Evolutionary conservation across 108 stramenopile species (phyloP), one percentile per base, ranked within the genome.

Genomic region (Skeletonema menzelii): DNA sequence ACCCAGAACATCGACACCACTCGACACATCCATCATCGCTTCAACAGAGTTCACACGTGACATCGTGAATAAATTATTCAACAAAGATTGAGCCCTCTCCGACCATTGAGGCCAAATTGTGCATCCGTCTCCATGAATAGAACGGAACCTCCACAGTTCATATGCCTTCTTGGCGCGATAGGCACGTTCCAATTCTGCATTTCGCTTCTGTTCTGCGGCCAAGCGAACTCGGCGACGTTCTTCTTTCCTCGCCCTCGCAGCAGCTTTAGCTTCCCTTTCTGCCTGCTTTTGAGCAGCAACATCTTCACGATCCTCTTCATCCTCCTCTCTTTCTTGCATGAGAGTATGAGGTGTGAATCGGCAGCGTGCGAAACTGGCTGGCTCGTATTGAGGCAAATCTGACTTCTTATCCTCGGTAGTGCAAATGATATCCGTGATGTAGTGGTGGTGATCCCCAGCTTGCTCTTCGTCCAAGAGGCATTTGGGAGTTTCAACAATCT

Each of bases 41-140:
- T 31, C 62, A 11, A 53, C 63, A 24, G 67, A 68, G 26, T 68
- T 58, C 40, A 57, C 75, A 1, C 62, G 28, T n/a, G 66, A 46
- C 55, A 76, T 56, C 2, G 59, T 68, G 35, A 63, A 66, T 30
- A 78, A 22, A 22, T 72, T 34, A 58, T 67, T 78, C 63, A 78
- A 59, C 27, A 72, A 40, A 17, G 65, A 58, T 53, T 65, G 62
- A 22, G 63, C 58, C 30, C 59, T 59, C n/a, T 64, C 73, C 8
- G 37, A 56, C 79, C 79, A 80, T 56, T 42, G 26, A 28, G 79
- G 79, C 67, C 73, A 80, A 57, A 75, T 56, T 20, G 79, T 60
- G 24, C 67, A 80, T 27, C 79, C 79, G 55, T 78, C 69, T 8
- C 79, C 79, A 58, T 80, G 73, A 26, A 80, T 75, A 19, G 73